A percentile compares a stretch with the other conserved stretches of the same genome.
Evolutionary conservation across 257 asterid species (phyloP).

Genomic region (Lycium ferocissimum): DNA sequence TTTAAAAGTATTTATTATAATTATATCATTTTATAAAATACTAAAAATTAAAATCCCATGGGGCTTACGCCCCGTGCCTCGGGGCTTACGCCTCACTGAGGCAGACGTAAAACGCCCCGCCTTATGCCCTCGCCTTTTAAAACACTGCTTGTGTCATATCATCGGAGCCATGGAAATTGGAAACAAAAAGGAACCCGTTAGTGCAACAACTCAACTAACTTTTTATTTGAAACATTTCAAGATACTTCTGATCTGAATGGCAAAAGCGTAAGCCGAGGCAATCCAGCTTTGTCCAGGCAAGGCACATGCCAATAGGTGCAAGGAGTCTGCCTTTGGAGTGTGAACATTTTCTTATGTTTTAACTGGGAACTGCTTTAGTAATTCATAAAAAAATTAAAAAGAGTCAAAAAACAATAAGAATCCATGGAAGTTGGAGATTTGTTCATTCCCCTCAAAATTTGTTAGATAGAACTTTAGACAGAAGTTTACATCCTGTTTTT

Average conservation of each 20-base stretch:
- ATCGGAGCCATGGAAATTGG: not conserved
- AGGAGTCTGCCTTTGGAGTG: constrained; percentile 6
- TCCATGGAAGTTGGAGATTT: not conserved
- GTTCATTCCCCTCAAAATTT: not conserved
- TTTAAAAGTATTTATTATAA: too few relatives aligned
- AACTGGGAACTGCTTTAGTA: not conserved
- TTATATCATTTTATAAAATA: too few relatives aligned
- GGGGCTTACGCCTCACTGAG: too few relatives aligned
- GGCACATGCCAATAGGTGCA: not conserved
- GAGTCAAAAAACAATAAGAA: not conserved
- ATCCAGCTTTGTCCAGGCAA: not conserved
- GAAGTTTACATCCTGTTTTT: not conserved
- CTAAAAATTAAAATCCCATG: too few relatives aligned
- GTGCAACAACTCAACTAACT: not conserved
- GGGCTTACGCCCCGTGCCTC: too few relatives aligned
- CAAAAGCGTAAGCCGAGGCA: not conserved
- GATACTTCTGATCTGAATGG: constrained; percentile 4
- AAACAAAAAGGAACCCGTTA: not conserved
- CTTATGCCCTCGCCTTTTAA: too few relatives aligned
- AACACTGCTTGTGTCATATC: not conserved
- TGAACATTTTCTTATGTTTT: not conserved
- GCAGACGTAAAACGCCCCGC: too few relatives aligned
- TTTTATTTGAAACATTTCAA: not conserved
- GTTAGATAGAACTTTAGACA: not conserved
- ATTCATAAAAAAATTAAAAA: not conserved